phyloP scores from a whole-genome alignment of 306 rosid genomes.

The Dryas drummondii region DNA sequence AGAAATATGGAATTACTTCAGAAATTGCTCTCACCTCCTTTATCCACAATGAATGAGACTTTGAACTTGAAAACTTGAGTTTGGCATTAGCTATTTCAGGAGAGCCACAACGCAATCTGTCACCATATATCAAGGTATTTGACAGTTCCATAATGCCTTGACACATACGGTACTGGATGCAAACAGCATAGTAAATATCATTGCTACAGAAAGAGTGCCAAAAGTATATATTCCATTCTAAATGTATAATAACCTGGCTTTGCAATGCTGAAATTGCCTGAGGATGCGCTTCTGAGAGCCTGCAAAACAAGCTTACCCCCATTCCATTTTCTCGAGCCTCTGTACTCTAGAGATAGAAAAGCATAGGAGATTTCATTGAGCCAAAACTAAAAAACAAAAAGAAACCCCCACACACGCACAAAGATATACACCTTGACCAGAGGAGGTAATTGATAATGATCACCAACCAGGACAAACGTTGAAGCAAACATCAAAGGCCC shows the following conservation, averaged over 20 bases:
- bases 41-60: constrained; percentile 61
- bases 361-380: constrained; percentile 7
- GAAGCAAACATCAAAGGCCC: constrained; percentile 93
- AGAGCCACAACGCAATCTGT: constrained; percentile 88
- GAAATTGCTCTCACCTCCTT: constrained; percentile 49
- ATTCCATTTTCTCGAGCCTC: constrained; percentile 96
- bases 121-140: constrained; percentile 89
- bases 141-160: constrained; percentile 88
- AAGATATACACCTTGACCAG: constrained; percentile 68
- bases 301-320: constrained; percentile 87
- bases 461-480: constrained; percentile 85
- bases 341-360: constrained; percentile 51
- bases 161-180: constrained; percentile 87
- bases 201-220: constrained; percentile 1
- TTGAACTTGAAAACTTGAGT: constrained; percentile 52
- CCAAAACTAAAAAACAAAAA: constrained; percentile 5
- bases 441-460: constrained; percentile 95
- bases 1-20: neutral
- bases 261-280: constrained; percentile 82
- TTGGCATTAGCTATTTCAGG: constrained; percentile 67
- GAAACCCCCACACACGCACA: neutral
- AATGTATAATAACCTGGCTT: constrained; percentile 63
- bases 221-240: neutral
- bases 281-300: constrained; percentile 95
- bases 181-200: constrained; percentile 34